A percentile compares a stretch with the other conserved stretches of the same genome.
Conservation (phyloP, 75 land plant species). For the Gnetum montanum region DNA sequence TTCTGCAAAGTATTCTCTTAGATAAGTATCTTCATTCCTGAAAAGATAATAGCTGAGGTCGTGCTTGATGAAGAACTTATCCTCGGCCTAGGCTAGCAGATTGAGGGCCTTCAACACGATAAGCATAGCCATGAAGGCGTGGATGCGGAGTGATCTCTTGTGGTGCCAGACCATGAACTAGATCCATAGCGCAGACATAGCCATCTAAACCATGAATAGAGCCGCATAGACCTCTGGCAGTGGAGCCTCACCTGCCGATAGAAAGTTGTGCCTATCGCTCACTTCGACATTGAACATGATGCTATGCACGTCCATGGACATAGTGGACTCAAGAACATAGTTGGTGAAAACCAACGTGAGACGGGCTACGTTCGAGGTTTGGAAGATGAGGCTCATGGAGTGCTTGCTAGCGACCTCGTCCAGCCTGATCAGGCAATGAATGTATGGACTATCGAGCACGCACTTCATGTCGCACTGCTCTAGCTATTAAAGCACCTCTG, state of each 20-base stretch:
- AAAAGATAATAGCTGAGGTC: too few relatives aligned
- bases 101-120: slow-evolving; percentile 54
- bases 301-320: slow-evolving; percentile 5
- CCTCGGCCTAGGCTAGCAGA: slow-evolving; percentile 63
- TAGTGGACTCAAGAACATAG: not conserved
- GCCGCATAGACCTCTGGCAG: slow-evolving; percentile 53
- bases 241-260: slow-evolving; percentile 50
- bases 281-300: slow-evolving; percentile 1
- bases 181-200: slow-evolving; percentile 36
- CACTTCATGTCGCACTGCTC: too few relatives aligned
- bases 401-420: too few relatives aligned
- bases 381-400: too few relatives aligned
- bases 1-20: too few relatives aligned
- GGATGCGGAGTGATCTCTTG: slow-evolving; percentile 40
- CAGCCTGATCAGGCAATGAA: too few relatives aligned
- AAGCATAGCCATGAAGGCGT: slow-evolving; percentile 61
- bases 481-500: too few relatives aligned
- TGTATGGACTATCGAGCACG: too few relatives aligned
- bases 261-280: slow-evolving; percentile 18
- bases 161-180: slow-evolving; percentile 31
- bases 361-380: too few relatives aligned
- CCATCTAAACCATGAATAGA: slow-evolving; percentile 31
- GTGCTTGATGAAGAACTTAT: slow-evolving; percentile 52
- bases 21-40: too few relatives aligned
- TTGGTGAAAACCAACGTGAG: too few relatives aligned